These are phyloP conservation scores for Sphaerulina musiva DNA, from an alignment of 2,329 filamentous ascomycete species.

Conservation along the genomic window DNA sequence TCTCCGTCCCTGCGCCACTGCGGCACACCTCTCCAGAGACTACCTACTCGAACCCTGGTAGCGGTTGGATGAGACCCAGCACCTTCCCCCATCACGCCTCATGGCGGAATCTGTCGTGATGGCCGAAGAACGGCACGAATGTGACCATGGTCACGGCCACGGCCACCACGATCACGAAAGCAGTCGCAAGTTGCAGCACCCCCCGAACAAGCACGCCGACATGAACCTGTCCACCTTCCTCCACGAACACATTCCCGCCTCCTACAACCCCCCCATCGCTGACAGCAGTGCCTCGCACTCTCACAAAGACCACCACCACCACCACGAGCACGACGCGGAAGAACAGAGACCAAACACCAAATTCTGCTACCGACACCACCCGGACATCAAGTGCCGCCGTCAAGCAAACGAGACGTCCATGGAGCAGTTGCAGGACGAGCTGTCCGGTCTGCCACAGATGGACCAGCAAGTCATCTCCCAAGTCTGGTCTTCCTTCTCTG, in stretches of 20 bases:
- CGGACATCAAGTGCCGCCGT: slow-evolving; percentile 86
- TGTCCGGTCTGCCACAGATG: slow-evolving; percentile 70
- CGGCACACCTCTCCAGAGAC: too few relatives aligned
- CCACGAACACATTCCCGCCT: slow-evolving; percentile 78
- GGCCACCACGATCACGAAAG: slow-evolving; percentile 29
- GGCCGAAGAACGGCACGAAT: slow-evolving; percentile 12
- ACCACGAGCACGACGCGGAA: slow-evolving; percentile 23
- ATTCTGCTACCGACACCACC: slow-evolving; percentile 91
- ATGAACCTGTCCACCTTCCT: slow-evolving; percentile 83
- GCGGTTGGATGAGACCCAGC: neutral
- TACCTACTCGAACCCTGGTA: neutral
- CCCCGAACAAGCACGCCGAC: slow-evolving; percentile 57
- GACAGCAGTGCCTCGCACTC: slow-evolving; percentile 23
- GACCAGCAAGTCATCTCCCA: slow-evolving; percentile 96
- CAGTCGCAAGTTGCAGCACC: slow-evolving; percentile 30
- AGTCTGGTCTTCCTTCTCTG: slow-evolving; percentile 96
- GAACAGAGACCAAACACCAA: slow-evolving; percentile 62
- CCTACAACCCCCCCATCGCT: slow-evolving; percentile 71
- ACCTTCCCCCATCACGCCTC: neutral
- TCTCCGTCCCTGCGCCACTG: too few relatives aligned
- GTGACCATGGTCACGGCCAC: slow-evolving; percentile 31
- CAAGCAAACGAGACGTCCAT: slow-evolving; percentile 94
- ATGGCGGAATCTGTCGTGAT: neutral
- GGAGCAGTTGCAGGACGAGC: slow-evolving; percentile 83
- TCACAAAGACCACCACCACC: slow-evolving; percentile 26